Evolutionary conservation across 495 filamentous ascomycete genomes (phyloP), one percentile per base, ranked within the genome.

Genomic region (Aspergillus carlsbadensis): DNA sequence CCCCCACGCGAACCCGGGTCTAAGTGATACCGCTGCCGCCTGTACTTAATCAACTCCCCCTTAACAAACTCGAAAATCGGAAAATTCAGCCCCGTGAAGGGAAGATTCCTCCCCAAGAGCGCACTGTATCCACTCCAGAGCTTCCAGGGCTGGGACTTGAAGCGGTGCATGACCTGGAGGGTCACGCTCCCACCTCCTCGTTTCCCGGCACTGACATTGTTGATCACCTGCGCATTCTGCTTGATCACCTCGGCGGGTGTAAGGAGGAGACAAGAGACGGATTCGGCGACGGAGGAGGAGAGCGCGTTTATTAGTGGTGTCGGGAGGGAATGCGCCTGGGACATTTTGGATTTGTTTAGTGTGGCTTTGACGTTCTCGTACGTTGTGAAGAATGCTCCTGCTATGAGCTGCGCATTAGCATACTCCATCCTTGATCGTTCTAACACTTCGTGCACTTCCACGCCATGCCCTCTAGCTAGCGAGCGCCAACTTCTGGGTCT

Each of bases 191-290:
- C 31, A 15, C n/a, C 24, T 26, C 15, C n/a, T n/a, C n/a, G n/a
- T n/a, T n/a, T 8, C 14, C 20, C 49, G 20, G 54, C 20, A 31
- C 58, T 50, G 21, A 34, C 40, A 21, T 42, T 53, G 14, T 58
- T 62, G 6, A 79, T 53, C 64, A 95, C 87, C 69, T 97, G 92
- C 2, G 92, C 90, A 70, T 96, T 96, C 61, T 96, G 92, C 72
- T 97, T 97, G 35, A 96, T 77, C 8, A 96, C 90, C 67, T 97
- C 92, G 35, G 91, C 88, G 0, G 92, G 92, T 0, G 92, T 93
- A 37, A 96, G 81, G 47, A 97, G 87, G 24, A 87, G 73, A 65
- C 92, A 96, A 5, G 90, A 90, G 3, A 91, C 88, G 52, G 89
- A 79, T 66, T 96, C 92, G 0, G 83, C 92, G 21, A 80, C 68